Conservation (phyloP, 768 basidiomycete genomes). For the Termitomyces sp. region DNA sequence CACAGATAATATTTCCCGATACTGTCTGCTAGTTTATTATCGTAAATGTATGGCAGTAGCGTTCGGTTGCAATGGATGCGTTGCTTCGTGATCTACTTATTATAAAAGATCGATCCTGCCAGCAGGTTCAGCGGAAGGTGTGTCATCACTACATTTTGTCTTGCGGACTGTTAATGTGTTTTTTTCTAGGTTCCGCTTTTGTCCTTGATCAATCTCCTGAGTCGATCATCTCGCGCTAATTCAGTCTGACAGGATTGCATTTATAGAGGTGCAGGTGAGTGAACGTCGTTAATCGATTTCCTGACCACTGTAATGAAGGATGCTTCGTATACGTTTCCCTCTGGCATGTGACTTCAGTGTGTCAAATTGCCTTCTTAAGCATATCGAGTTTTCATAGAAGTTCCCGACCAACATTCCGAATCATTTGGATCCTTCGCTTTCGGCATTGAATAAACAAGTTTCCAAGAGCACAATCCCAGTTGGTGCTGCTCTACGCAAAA, state of each 20-base stretch:
- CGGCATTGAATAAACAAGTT: background rate
- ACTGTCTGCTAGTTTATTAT: background rate
- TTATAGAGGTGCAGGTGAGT: background rate
- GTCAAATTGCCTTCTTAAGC: background rate
- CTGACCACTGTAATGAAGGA: background rate
- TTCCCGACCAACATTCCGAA: background rate
- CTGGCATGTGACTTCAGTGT: background rate
- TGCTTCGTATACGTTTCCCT: background rate
- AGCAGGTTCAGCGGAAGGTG: too few relatives aligned
- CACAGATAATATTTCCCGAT: conserved; percentile 3
- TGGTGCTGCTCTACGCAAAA: too few relatives aligned
- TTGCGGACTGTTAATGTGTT: background rate
- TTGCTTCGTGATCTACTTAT: conserved; percentile 4
- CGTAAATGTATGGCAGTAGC: conserved; percentile 1
- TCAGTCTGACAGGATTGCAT: background rate
- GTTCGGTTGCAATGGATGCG: conserved; percentile 4
- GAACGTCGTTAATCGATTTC: background rate
- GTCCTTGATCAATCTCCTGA: background rate
- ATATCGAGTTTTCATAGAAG: background rate
- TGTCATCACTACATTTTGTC: background rate
- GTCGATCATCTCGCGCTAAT: background rate
- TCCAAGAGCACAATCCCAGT: background rate
- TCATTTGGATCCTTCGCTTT: background rate
- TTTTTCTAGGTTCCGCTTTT: background rate
- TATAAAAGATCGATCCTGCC: background rate